phyloP scores from a whole-genome alignment of 345 rosid genomes.

The Salix udensis region DNA sequence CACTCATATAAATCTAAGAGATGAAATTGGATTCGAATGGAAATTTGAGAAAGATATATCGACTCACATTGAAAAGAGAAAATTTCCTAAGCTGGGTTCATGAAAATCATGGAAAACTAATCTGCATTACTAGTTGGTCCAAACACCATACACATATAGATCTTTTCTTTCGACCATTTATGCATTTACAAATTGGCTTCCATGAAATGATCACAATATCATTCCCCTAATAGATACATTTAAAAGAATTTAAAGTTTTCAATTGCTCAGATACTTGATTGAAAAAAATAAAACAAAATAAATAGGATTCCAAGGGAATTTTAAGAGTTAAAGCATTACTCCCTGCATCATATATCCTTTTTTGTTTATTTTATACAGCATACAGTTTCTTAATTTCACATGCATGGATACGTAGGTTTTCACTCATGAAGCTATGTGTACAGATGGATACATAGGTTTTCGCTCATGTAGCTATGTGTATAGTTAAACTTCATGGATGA shows the following conservation, averaged over 20 bases:
- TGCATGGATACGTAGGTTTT: neutral
- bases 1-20: neutral
- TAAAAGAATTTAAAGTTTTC: neutral
- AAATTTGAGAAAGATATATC: neutral
- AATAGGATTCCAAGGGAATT: neutral
- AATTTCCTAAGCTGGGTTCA: neutral
- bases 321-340: neutral
- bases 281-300: neutral
- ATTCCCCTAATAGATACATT: neutral
- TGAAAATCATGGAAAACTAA: neutral
- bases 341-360: neutral
- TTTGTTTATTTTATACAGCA: neutral
- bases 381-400: neutral
- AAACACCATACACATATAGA: neutral
- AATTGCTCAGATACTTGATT: neutral
- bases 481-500: neutral
- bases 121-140: neutral
- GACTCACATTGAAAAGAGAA: neutral
- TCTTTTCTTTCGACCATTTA: neutral
- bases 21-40: neutral
- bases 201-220: neutral
- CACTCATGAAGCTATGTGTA: neutral
- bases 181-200: neutral
- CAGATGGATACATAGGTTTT: neutral
- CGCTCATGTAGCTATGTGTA: neutral